Evolutionary conservation across 2,329 filamentous ascomycete species (phyloP), one percentile per base, ranked within the genome.

Genomic region (Penicillium hordei): DNA sequence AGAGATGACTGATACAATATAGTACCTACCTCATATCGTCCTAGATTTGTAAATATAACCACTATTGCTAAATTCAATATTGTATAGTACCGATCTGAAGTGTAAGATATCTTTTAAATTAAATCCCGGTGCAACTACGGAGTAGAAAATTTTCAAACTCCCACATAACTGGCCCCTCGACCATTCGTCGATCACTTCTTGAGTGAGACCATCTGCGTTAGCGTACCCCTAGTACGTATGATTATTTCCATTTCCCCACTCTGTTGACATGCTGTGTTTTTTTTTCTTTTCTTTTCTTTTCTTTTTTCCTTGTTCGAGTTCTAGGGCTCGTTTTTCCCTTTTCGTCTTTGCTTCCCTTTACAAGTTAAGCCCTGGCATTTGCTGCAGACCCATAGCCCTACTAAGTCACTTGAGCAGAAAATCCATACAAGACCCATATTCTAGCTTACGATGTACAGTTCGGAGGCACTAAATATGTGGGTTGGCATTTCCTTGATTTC

Each of bases 171-270:
- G 48, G 48, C 19, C 23, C 25, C 34, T 58, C 50, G 40, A 44
- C 59, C 49, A 66, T 66, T 66, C 55, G 62, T 64, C 58, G 60
- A 64, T 65, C 61, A 68, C 48, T 52, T 58, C 57, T 54, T 53
- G 48, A 61, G 59, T 63, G 64, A 68, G 63, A 67, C 64, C 63
- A 57, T 62, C 60, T 38, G 38, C 60, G 42, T 65, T 66, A 63
- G 65, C 60, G 65, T 52, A 59, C 60, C 65, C 64, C 63, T 65
- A 65, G 60, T 62, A 55, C 59, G 57, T 58, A 52, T 62, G 60
- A 61, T 62, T 57, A 60, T 64, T 60, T 55, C 54, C 48, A 58
- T 50, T 45, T 57, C 63, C 38, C 60, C 62, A 61, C 64, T 61
- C 21, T 50, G 36, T 45, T 39, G 34, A 43, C 39, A 45, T 34